Evolutionary conservation across 176 grass and related monocot species (phyloP).

Genomic region (Coix lacrymajobi): DNA sequence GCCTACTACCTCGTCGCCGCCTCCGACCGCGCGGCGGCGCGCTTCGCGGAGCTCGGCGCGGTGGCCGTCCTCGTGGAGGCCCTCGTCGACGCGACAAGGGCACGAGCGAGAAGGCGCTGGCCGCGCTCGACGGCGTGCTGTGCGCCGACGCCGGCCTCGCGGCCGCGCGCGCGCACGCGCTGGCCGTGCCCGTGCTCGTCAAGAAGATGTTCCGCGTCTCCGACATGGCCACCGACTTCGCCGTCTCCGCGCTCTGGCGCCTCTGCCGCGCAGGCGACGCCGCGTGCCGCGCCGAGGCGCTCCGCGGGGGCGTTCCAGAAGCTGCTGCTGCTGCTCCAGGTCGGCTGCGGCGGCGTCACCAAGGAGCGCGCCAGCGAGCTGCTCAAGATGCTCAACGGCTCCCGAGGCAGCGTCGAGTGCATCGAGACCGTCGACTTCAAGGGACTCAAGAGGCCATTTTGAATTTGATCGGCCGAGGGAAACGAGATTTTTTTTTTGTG

Average conservation of each 20-base stretch:
- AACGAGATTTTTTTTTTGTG: not conserved
- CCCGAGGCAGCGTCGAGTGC: conserved; percentile 58
- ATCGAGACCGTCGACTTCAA: conserved; percentile 82
- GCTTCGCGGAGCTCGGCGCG: conserved; percentile 25
- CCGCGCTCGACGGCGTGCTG: conserved; percentile 42
- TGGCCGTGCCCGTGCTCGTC: conserved; percentile 66
- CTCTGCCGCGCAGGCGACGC: conserved; percentile 45
- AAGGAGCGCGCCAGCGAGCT: conserved; percentile 83
- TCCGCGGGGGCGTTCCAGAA: conserved; percentile 93
- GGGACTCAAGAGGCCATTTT: conserved; percentile 70
- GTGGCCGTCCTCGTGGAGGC: conserved; percentile 39
- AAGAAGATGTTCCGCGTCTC: conserved; percentile 93
- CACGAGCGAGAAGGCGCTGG: conserved; percentile 67
- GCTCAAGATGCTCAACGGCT: conserved; percentile 67
- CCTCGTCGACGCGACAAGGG: conserved; percentile 72
- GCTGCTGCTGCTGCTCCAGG: conserved; percentile 82
- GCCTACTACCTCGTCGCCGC: conserved; percentile 53
- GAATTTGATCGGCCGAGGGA: conserved; percentile 28
- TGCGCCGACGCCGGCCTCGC: conserved; percentile 36
- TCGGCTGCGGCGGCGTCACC: conserved; percentile 67
- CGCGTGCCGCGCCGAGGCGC: conserved; percentile 53
- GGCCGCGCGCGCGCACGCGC: conserved; percentile 39
- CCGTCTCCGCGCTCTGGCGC: conserved; percentile 85
- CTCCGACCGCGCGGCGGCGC: conserved; percentile 15
- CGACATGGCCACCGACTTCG: conserved; percentile 90